Base-by-base conservation (phyloP, 2,329 filamentous ascomycete species). In the Paracoccidioides lutzii region DNA sequence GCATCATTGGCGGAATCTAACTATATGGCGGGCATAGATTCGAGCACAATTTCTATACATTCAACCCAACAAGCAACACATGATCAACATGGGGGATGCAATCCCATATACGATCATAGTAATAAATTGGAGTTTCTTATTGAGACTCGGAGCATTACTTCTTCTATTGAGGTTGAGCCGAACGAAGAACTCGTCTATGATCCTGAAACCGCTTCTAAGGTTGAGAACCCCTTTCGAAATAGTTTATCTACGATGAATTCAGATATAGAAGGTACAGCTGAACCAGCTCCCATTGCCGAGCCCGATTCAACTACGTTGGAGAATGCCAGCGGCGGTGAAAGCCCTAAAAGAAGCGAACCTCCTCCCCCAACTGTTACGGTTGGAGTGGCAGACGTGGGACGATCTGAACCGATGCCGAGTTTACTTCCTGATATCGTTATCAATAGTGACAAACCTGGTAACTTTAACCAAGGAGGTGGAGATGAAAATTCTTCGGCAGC, bases 1-100 rank as follows among this genome's bases (percentile, higher is more conserved):
- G 87, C 84, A 3, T 86, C 86, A 35, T 65, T 73, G 64, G 62
- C 75, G 59, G 66, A 69, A 37, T 67, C 66, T 3, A 67, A 74
- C 45, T 60, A 61, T 30, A 62, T 61, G 28, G 61, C 68, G 33
- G 38, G 50, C 15, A n/a, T 14, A 9, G n/a, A 15, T 7, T 22
- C 9, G 3, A n/a, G 9, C n/a, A 40, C 9, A 2, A 35, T 4
- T 35, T 41, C 48, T 32, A 30, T 28, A 30, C 4, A 33, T 22
- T 38, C 35, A 40, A 3, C 10, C 33, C 15, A 10, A 15, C 37
- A 42, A n/a, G 12, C 50, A 15, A 22, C 15, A 33, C 22, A 32
- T 41, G 50, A 12, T 6, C 49, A 6, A 7, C 10, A 14, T 32
- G 12, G 12, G 14, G 38, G 42, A 32, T 9, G n/a, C 22, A n/a